These are phyloP conservation scores for Coleophoma eucalyptorum DNA, from an alignment of 2,329 filamentous ascomycete species.

Conservation along the genomic window DNA sequence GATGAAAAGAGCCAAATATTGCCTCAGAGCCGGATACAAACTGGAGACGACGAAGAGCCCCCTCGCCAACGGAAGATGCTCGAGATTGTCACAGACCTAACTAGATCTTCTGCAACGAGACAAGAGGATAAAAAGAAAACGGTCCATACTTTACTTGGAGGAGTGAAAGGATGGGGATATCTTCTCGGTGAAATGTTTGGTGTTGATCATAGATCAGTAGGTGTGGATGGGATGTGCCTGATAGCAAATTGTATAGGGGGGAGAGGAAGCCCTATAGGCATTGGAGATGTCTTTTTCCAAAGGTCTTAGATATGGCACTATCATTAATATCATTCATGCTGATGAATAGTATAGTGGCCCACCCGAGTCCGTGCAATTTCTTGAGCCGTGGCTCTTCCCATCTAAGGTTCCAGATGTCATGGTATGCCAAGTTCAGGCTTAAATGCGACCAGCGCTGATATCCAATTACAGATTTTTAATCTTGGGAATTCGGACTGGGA, in stretches of 20 bases:
- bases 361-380: constrained; percentile 25
- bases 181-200: constrained; percentile 32
- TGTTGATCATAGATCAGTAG: constrained; percentile 27
- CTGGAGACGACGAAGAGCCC: no score
- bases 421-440: constrained; percentile 11
- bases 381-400: constrained; percentile 30
- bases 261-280: constrained; percentile 20
- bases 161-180: constrained; percentile 30
- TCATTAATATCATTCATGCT: neutral
- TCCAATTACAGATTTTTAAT: constrained; percentile 24
- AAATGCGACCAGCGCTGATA: neutral
- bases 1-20: constrained; percentile 16
- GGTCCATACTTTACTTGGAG: constrained; percentile 6
- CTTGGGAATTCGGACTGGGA: constrained; percentile 26
- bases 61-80: constrained; percentile 16
- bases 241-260: constrained; percentile 28
- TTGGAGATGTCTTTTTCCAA: constrained; percentile 23
- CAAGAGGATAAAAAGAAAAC: constrained; percentile 1
- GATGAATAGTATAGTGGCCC: constrained; percentile 19
- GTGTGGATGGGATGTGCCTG: constrained; percentile 30
- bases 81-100: constrained; percentile 27
- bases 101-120: constrained; percentile 10
- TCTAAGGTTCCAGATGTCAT: constrained; percentile 30
- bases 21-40: neutral
- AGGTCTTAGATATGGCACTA: constrained; percentile 9